These are phyloP conservation scores for Suhomyces canberraensis DNA, from an alignment of 805 yeast genomes.

Conservation along the genomic window DNA sequence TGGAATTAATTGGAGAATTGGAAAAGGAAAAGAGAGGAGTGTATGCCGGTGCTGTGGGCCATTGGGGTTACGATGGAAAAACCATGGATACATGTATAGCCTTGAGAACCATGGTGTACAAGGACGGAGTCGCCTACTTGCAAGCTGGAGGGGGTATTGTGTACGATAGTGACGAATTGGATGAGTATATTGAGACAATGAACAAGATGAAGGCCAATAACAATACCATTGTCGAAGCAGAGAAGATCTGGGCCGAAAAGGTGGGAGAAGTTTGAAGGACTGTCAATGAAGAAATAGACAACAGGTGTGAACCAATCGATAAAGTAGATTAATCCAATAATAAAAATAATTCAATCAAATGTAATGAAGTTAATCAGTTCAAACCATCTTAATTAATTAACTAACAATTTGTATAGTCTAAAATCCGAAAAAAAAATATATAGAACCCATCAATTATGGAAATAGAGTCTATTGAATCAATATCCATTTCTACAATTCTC, in stretches of 20 bases:
- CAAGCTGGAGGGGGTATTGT: constrained; percentile 99
- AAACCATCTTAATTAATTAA: too few relatives aligned
- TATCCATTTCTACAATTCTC: too few relatives aligned
- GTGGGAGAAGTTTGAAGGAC: constrained; percentile 16
- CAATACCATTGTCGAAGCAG: constrained; percentile 89
- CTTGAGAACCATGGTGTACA: constrained; percentile 91
- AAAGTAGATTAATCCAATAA: too few relatives aligned
- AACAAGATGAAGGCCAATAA: constrained; percentile 95
- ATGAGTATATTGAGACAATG: constrained; percentile 94
- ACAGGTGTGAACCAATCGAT: neutral
- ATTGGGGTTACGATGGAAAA: constrained; percentile 94
- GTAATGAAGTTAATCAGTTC: too few relatives aligned
- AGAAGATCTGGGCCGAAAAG: constrained; percentile 63
- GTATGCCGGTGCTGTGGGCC: constrained; percentile 98
- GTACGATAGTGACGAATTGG: constrained; percentile 89
- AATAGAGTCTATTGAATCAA: too few relatives aligned
- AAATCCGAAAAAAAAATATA: too few relatives aligned
- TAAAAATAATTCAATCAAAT: too few relatives aligned
- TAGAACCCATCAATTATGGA: too few relatives aligned
- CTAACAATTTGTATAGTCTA: too few relatives aligned
- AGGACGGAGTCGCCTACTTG: constrained; percentile 83
- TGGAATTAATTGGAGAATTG: constrained; percentile 87
- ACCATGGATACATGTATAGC: constrained; percentile 98
- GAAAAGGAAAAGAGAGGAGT: constrained; percentile 94
- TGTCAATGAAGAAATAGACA: neutral